Evolutionary conservation across 176 grass and related monocot genomes (phyloP).

Genomic region (Musa troglodytarum): DNA sequence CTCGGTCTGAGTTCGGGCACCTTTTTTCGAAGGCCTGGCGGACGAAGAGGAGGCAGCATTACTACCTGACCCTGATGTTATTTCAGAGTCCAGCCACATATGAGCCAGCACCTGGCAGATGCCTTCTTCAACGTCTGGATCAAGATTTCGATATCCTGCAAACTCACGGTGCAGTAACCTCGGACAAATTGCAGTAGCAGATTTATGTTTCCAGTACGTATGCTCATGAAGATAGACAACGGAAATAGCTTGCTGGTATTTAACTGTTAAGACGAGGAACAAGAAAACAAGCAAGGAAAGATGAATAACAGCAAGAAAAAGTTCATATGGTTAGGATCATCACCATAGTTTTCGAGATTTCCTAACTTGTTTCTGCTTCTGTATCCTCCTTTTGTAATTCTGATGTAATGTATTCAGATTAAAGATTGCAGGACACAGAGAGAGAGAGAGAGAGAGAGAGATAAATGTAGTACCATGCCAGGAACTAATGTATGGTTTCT

Average conservation of each 20-base stretch:
- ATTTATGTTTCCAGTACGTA: background rate
- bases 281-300: background rate
- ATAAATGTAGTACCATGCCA: background rate
- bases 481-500: background rate
- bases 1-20: background rate
- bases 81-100: constrained; percentile 10
- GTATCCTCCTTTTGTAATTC: background rate
- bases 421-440: background rate
- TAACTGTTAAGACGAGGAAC: background rate
- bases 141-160: background rate
- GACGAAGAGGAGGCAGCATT: background rate
- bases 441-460: background rate
- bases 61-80: background rate
- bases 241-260: background rate
- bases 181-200: no score
- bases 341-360: no score
- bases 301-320: background rate
- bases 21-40: background rate
- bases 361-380: background rate
- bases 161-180: background rate
- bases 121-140: background rate
- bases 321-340: no score
- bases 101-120: constrained; percentile 9
- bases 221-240: no score
- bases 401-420: background rate